Base-by-base conservation (phyloP, 2,329 filamentous ascomycete genomes). In the Verticillium dahliae region DNA sequence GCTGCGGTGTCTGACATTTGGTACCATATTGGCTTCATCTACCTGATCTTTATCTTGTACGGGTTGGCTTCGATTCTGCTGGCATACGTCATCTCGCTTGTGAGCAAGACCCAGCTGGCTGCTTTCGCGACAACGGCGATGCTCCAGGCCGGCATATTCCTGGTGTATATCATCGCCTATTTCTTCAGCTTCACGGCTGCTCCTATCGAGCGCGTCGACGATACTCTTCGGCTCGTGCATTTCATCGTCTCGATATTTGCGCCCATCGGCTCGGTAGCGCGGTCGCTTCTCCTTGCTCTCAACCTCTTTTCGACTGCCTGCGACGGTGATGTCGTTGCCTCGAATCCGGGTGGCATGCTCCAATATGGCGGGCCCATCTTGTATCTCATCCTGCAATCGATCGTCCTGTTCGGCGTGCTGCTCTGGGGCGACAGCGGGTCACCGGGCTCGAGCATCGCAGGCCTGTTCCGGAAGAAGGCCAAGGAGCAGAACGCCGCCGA, bases 241-340 rank as follows among this genome's bases (percentile, higher is more conserved):
- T 97, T 90, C 70, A 83, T 88, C 4, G 83, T 96, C 27, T 89
- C 88, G 0, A 78, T 85, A 0, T 78, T 96, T 57, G 87, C 91
- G 1, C 93, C 93, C 0, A 86, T 94, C 56, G 90, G 88, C 2
- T 95, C 88, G 55, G 79, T 94, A 13, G 79, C 91, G 22, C 82
- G 91, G 62, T 82, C 90, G 0, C 74, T 97, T 38, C 90, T 97
- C 67, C 76, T 96, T 4, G 81, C 88, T 0, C 80, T 96, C 58
- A 97, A 97, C 70, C 79, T 93, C 2, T 97, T 97, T 73, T 92
- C 90, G 1, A 82, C 91, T 0, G 83, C 91, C 2, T 97, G 93
- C 71, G 81, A 85, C 37, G 87, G 83, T 33, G 78, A 84, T 22
- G 63, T 79, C n/a, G 75, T 92, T 22, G 85, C 87, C 1, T 77